Percentiles rank a stretch among this genome's conserved stretches.
These are phyloP conservation scores for Lentithecium fluviatile DNA, from an alignment of 495 filamentous ascomycete species.

Conservation along the genomic window DNA sequence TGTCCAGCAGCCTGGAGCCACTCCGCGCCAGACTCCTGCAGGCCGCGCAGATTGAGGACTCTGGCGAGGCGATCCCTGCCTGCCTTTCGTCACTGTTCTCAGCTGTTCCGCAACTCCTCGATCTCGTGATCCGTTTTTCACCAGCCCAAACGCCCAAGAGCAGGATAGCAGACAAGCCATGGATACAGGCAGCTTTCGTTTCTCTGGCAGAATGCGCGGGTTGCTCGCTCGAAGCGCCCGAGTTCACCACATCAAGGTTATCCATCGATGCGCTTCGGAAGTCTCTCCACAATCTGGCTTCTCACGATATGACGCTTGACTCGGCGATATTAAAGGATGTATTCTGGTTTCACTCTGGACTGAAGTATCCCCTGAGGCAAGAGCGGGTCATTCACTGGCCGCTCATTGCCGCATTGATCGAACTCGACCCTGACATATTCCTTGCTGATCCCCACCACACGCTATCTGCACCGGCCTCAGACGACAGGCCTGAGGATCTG, in stretches of 20 bases:
- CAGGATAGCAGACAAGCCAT: constrained; percentile 33
- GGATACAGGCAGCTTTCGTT: constrained; percentile 40
- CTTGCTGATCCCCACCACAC: neutral
- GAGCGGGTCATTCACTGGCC: constrained; percentile 20
- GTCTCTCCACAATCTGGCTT: constrained; percentile 6
- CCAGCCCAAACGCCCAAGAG: constrained; percentile 27
- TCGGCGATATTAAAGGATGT: constrained; percentile 19
- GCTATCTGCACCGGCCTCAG: neutral
- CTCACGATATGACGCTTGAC: constrained; percentile 13
- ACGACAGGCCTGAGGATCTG: constrained; percentile 15
- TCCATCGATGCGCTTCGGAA: constrained; percentile 16
- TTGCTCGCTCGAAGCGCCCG: constrained; percentile 25
- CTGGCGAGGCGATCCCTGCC: constrained; percentile 7
- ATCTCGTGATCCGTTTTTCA: constrained; percentile 36
- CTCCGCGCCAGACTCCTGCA: constrained; percentile 24
- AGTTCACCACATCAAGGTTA: neutral
- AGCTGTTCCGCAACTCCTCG: constrained; percentile 36
- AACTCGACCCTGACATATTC: constrained; percentile 27
- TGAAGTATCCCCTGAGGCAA: constrained; percentile 7
- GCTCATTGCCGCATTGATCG: constrained; percentile 24
- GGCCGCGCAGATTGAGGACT: constrained; percentile 24
- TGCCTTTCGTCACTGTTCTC: constrained; percentile 17
- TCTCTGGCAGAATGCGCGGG: constrained; percentile 35
- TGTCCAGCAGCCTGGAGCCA: constrained; percentile 13
- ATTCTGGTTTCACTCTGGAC: constrained; percentile 30